Evolutionary conservation across 257 asterid genomes (phyloP), one percentile per base, ranked within the genome.

Genomic region (Plectranthus barbatus): DNA sequence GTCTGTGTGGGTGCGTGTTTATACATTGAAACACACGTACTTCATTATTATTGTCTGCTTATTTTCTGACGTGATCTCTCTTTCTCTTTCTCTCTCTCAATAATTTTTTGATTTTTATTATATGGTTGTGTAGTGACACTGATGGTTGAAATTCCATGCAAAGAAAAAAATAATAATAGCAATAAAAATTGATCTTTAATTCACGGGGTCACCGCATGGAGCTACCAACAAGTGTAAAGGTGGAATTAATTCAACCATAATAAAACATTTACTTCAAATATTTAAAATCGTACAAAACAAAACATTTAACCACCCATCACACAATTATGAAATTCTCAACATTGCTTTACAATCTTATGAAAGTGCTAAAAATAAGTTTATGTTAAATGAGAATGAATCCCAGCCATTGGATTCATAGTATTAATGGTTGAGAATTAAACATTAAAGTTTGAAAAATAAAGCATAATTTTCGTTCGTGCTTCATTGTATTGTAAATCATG

Each of bases 161-260:
- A 2, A 24, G 29, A 15, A 24, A 40, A 3, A 42, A 44, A 14
- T n/a, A 20, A 26, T 37, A 23, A 23, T 1, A 23, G 4, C 1
- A 4, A 2, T 4, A 4, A 9, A n/a, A 13, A 13, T 17, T 33
- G 20, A n/a, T 37, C 44, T 36, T 56, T 19, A 11, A 37, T 40
- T 58, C 50, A 49, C 61, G 60, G 66, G 45, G 67, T 49, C 67
- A 49, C 73, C 73, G 54, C 66, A 9, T 56, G 61, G 18, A 42
- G 17, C 56, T 48, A 44, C 48, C 29, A 24, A 40, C 36, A 34
- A n/a, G n/a, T 36, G 24, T 24, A 15, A 14, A 7, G 7, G 41
- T 63, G 14, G 3, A 46, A 19, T 36, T 19, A 39, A 39, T 34
- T 42, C 39, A 9, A 36, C 9, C n/a, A n/a, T n/a, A n/a, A n/a